Evolutionary conservation across 2,329 filamentous ascomycete genomes (phyloP), one percentile per base, ranked within the genome.

Genomic region (Cladophialophora yegresii): DNA sequence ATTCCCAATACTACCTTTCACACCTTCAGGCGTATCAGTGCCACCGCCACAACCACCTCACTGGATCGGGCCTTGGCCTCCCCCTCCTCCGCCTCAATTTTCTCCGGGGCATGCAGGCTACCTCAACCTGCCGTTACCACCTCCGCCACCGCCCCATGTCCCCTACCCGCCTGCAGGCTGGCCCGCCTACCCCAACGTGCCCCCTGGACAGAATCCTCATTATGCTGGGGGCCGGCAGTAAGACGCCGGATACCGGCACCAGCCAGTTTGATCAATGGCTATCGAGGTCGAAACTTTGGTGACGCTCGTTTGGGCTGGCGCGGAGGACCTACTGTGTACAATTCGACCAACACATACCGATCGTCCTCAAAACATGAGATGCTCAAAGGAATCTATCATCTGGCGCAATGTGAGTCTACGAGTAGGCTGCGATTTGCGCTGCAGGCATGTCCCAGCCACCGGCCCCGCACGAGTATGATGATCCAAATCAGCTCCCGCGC

Each of bases 31-130:
- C 23, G 1, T 61, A 13, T 49, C 49, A 8, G 32, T 61, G 28
- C 58, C 49, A 54, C 50, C 58, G 6, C 55, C 54, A 1, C 32
- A 33, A 57, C 69, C 69, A 50, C 61, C 62, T 22, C 69, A 71
- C 62, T 71, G 70, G 63, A 58, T 65, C 16, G 71, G 70, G 16
- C 65, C 65, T 10, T 70, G 71, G 67, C 71, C 71, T 33, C 69
- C 68, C 12, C 70, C 68, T 47, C 68, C 71, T 23, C 71, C 63
- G 47, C 59, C 63, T 13, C 36, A 65, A 33, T 70, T 69, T 13
- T 67, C 66, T 16, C 65, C 61, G 28, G 54, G 49, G 10, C 43
- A 45, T 23, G n/a, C 59, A 28, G 58, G 33, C 16, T 58, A 58
- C 32, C 58, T 51, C 3, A 56, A 59, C 63, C 36, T 61, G 10